phyloP scores from a whole-genome alignment of 2,329 filamentous ascomycete genomes.

The Cryphonectria radicalis region DNA sequence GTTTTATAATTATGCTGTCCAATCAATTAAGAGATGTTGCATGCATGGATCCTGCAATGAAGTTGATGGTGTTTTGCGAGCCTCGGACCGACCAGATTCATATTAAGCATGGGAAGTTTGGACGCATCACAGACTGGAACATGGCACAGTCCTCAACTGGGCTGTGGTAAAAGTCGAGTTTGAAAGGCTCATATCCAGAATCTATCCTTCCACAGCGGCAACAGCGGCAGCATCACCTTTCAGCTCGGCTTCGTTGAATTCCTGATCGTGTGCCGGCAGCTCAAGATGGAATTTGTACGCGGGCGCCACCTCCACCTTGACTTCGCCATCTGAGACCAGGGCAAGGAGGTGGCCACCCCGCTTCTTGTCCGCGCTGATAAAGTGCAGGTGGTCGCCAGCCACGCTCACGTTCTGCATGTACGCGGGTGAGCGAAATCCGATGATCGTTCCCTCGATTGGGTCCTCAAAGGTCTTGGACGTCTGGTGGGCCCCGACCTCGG shows the following conservation, averaged over 20 bases:
- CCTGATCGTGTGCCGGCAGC: slow-evolving; percentile 39
- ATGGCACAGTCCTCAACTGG: background rate
- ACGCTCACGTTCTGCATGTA: slow-evolving; percentile 42
- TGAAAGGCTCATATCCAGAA: background rate
- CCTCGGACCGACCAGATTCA: too few species aligned
- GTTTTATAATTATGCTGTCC: too few species aligned
- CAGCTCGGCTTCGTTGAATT: slow-evolving; percentile 39
- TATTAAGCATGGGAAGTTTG: background rate
- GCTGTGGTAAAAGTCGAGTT: background rate
- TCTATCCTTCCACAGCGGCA: slow-evolving; percentile 38
- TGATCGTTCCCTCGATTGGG: slow-evolving; percentile 35
- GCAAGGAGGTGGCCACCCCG: slow-evolving; percentile 40
- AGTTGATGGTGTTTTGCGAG: background rate
- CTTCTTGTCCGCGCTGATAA: slow-evolving; percentile 39
- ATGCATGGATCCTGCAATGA: background rate
- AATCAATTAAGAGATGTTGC: background rate
- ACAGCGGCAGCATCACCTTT: slow-evolving; percentile 37
- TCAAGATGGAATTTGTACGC: slow-evolving; percentile 39
- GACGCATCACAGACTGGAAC: background rate
- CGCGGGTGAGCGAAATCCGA: slow-evolving; percentile 40
- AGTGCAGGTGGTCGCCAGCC: slow-evolving; percentile 42
- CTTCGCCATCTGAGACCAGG: slow-evolving; percentile 38
- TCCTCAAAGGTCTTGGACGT: slow-evolving; percentile 36
- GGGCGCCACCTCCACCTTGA: slow-evolving; percentile 36
- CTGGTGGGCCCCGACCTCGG: slow-evolving; percentile 38